Evolutionary conservation across 352 stramenopile genomes (phyloP).

Genomic region (Phytophthora europaea): DNA sequence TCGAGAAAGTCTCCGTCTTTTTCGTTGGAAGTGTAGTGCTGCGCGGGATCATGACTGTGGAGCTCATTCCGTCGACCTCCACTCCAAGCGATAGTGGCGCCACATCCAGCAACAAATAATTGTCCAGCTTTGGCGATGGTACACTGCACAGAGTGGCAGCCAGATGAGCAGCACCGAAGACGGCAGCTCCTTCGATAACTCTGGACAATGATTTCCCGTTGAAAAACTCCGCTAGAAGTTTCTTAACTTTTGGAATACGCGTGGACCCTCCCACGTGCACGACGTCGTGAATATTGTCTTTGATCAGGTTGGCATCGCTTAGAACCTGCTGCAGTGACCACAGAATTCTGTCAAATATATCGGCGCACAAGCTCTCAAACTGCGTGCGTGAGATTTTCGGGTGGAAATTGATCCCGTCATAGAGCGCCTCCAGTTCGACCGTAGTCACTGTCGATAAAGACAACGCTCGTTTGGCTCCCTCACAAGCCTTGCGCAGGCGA

Average conservation of each 20-base stretch:
- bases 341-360: neutral
- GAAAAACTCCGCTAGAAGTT: neutral
- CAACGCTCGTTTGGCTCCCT: neutral
- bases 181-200: neutral
- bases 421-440: neutral
- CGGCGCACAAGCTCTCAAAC: neutral
- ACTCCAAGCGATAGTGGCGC: neutral
- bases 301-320: constrained; percentile 3
- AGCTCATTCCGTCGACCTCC: neutral
- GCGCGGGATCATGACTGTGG: neutral
- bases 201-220: neutral
- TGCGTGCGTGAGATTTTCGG: neutral
- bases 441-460: neutral
- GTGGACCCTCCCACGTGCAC: neutral
- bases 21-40: neutral
- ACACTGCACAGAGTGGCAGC: neutral
- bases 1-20: neutral
- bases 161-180: neutral
- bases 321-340: neutral
- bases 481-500: neutral
- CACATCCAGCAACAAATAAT: neutral
- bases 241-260: neutral
- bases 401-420: neutral
- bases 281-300: neutral
- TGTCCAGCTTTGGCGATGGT: neutral